Base-by-base conservation (phyloP, 805 yeast genomes). In the Pichia pseudocactophila region DNA sequence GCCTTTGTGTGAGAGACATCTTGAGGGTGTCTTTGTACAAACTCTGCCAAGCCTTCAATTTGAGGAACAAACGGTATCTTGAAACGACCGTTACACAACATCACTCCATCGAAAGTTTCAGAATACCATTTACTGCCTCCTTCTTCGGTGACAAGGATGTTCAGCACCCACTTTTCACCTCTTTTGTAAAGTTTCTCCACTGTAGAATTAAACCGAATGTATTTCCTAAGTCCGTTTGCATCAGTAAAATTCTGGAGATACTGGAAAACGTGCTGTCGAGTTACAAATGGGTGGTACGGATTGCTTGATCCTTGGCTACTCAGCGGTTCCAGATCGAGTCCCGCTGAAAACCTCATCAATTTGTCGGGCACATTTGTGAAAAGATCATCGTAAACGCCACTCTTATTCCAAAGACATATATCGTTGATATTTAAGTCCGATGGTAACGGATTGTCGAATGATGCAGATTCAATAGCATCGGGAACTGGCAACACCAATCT, bases 281-380 rank as follows among this genome's bases (percentile, higher is more conserved):
- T 59, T 7, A 43, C 47, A 40, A 49, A 49, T 17, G 52, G 52
- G 33, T 46, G 43, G 43, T 58, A 50, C 7, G 31, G 30, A n/a
- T 27, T 26, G 11, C 10, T 22, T 13, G 41, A 44, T 6, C 25
- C 9, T n/a, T 22, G 11, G 16, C 27, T 17, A 13, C 12, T 30
- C n/a, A 31, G 19, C 8, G 25, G 25, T 19, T 31, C n/a, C 3
- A 30, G 17, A 38, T 51, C 62, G 44, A 60, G 50, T 3, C 58
- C 55, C 37, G 68, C 63, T 3, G 71, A 64, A 44, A 58, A 68
- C 30, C 67, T 47, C 47, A 66, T 65, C 43, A 63, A 58, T 28
- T 63, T 48, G 16, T 62, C 42, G 2, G 71, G 68, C 30, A 69
- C 57, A 45, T 69, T 69, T 19, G 73, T 68, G 53, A 59, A 68